Conservation (phyloP, 495 filamentous ascomycete species). For the Trichoderma asperelloides region DNA sequence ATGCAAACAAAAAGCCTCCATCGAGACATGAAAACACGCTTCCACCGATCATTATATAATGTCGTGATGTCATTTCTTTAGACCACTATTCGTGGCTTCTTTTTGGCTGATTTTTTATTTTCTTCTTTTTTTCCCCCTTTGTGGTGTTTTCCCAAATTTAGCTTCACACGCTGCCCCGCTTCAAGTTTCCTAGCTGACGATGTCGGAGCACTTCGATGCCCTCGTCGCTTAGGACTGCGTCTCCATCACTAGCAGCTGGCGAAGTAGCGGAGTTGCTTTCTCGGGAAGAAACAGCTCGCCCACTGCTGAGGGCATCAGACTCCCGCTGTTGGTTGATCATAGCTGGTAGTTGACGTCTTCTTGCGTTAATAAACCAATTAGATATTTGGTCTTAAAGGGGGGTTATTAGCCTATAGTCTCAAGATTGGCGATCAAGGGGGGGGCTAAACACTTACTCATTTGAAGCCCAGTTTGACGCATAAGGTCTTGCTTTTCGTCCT, state of each 20-base stretch:
- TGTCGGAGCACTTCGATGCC: constrained; percentile 23
- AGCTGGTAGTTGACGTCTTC: constrained; percentile 65
- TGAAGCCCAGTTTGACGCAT: constrained; percentile 67
- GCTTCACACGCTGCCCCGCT: constrained; percentile 6
- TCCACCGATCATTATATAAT: no score
- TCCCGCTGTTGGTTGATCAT: constrained; percentile 48
- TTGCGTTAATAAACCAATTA: constrained; percentile 95
- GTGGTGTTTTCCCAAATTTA: background rate
- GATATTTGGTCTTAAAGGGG: constrained; percentile 54
- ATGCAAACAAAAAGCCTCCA: no score
- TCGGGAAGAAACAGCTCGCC: constrained; percentile 10
- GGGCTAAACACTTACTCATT: constrained; percentile 56
- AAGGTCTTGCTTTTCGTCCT: constrained; percentile 82
- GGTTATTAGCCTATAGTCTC: constrained; percentile 12
- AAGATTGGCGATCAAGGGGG: background rate
- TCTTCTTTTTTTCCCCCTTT: background rate
- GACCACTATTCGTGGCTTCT: no score
- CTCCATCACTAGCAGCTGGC: constrained; percentile 30
- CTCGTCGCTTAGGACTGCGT: constrained; percentile 25
- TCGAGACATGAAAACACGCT: no score
- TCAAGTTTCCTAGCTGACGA: background rate
- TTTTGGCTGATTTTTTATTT: no score
- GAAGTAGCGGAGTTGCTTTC: constrained; percentile 17
- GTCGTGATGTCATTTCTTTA: no score
- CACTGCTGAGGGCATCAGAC: constrained; percentile 21